phyloP scores from a whole-genome alignment of 1,284 basidiomycete genomes.

The Ustilago shanxiensis region DNA sequence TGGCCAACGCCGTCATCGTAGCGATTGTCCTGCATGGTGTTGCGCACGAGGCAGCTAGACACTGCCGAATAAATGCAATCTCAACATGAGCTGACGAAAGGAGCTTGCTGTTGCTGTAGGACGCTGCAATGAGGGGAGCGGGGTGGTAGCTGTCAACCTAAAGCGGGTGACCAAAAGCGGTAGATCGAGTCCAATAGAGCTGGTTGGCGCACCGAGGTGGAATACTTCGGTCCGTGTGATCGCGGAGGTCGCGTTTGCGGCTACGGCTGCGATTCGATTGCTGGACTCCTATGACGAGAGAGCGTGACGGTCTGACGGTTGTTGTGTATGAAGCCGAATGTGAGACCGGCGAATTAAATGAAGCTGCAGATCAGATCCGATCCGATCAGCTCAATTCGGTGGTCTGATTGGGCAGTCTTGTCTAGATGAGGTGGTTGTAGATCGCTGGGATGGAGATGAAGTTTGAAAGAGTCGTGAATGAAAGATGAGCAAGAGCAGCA shows the following conservation, averaged over 20 bases:
- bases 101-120: background rate
- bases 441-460: background rate
- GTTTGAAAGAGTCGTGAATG: background rate
- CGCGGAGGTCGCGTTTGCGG: too few relatives aligned
- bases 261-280: background rate
- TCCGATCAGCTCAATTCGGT: too few relatives aligned
- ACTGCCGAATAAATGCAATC: background rate
- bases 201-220: too few relatives aligned
- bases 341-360: background rate
- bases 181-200: too few relatives aligned
- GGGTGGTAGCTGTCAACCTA: background rate
- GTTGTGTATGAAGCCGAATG: too few relatives aligned
- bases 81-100: slow-evolving; percentile 5
- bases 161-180: too few relatives aligned
- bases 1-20: slow-evolving; percentile 13
- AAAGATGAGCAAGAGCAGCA: background rate
- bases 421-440: background rate
- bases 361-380: background rate
- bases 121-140: background rate
- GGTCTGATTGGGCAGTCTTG: background rate
- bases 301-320: too few relatives aligned
- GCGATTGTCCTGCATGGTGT: slow-evolving; percentile 14
- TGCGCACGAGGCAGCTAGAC: slow-evolving; percentile 3
- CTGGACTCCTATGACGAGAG: background rate
- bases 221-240: too few relatives aligned